Percentiles rank a stretch among this genome's conserved stretches.
Evolutionary conservation across 1,284 basidiomycete species (phyloP).

Genomic region (Cutaneotrichosporon sp.): DNA sequence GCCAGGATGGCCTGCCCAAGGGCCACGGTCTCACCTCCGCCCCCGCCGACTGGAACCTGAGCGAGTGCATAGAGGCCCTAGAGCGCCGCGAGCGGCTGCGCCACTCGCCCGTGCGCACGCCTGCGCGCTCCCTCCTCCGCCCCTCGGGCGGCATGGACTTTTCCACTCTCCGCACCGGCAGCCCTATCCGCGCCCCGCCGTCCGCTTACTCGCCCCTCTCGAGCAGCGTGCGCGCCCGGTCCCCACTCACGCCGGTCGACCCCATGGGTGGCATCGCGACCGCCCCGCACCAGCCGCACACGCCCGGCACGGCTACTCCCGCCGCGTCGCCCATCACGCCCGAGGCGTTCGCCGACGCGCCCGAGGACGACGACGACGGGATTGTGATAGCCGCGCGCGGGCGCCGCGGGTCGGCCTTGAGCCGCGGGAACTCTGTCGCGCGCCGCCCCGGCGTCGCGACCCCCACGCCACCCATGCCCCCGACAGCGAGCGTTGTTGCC

Average conservation of each 20-base stretch:
- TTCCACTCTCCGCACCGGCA: background rate
- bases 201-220: constrained; percentile 8
- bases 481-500: background rate
- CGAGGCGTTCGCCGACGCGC: constrained; percentile 14
- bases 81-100: constrained; percentile 15
- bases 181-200: constrained; percentile 8
- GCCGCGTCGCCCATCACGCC: background rate
- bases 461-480: background rate
- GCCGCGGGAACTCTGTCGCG: background rate
- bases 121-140: constrained; percentile 8
- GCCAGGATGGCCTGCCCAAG: constrained; percentile 16
- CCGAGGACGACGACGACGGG: constrained; percentile 12
- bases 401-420: constrained; percentile 2
- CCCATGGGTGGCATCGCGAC: background rate
- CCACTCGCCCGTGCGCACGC: constrained; percentile 14
- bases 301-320: background rate
- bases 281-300: background rate
- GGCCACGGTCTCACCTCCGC: constrained; percentile 25
- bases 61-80: constrained; percentile 14
- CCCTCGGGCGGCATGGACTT: constrained; percentile 13
- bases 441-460: background rate
- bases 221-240: constrained; percentile 13
- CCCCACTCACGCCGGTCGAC: constrained; percentile 10
- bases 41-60: constrained; percentile 26
- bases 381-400: constrained; percentile 8